Conservation (phyloP, 2,329 filamentous ascomycete species). For the Pseudogymnoascus sp. region DNA sequence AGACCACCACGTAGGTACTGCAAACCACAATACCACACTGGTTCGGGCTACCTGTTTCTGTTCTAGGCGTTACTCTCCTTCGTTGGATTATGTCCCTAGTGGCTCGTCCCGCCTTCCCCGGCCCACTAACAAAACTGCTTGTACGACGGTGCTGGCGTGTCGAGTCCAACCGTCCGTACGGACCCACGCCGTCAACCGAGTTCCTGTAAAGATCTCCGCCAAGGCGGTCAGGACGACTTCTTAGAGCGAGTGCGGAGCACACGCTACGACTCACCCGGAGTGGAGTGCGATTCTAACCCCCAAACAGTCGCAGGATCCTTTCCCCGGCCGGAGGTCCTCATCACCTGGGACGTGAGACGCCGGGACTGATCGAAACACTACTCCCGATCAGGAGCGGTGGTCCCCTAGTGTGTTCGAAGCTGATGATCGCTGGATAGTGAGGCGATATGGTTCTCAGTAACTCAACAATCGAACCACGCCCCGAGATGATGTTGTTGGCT, state of each 20-base stretch:
- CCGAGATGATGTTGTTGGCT: background rate
- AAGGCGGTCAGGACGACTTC: constrained; percentile 1
- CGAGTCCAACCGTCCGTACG: background rate
- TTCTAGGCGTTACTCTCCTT: background rate
- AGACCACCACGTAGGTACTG: background rate
- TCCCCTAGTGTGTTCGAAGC: background rate
- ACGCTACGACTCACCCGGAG: background rate
- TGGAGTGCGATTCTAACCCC: background rate
- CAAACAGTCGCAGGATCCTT: background rate
- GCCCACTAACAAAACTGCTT: background rate
- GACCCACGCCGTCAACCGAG: background rate
- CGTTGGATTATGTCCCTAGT: background rate
- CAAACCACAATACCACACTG: background rate
- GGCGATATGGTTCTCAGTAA: background rate
- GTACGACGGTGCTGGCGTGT: background rate
- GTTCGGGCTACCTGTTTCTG: background rate
- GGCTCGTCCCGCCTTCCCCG: constrained; percentile 7
- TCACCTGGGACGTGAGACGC: constrained; percentile 6
- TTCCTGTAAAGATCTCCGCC: background rate
- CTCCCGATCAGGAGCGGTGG: background rate
- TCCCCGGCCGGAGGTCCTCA: background rate
- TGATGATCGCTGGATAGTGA: background rate
- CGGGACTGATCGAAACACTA: background rate
- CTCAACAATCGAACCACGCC: background rate
- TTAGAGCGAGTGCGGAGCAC: constrained; percentile 3